Conservation (phyloP, 495 filamentous ascomycete genomes). For the Trichoderma reesei region DNA sequence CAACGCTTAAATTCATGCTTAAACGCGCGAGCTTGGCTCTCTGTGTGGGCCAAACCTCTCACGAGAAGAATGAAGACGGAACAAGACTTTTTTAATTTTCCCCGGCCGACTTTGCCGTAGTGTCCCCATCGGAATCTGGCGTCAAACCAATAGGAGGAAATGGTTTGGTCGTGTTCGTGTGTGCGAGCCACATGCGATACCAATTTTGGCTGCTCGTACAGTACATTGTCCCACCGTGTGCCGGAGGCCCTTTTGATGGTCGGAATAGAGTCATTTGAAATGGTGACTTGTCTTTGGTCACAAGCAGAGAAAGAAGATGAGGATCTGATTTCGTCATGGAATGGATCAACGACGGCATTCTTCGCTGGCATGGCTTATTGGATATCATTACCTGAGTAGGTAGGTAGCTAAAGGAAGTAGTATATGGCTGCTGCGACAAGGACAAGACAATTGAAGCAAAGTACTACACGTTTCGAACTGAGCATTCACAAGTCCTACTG, state of each 20-base stretch:
- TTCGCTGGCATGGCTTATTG: no score
- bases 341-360: no score
- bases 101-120: constrained; percentile 10
- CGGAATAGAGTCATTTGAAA: no score
- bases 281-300: no score
- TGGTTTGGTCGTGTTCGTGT: neutral
- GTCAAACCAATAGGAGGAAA: neutral
- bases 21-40: constrained; percentile 18
- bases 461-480: neutral
- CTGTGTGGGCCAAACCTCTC: neutral
- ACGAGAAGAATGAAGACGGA: neutral
- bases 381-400: neutral
- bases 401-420: neutral
- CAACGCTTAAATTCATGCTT: constrained; percentile 43
- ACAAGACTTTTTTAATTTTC: neutral
- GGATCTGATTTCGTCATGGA: no score
- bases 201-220: no score
- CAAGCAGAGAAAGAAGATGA: no score
- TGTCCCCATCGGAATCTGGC: neutral
- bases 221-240: no score
- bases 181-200: neutral
- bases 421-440: neutral
- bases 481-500: neutral
- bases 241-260: no score
- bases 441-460: no score